These are phyloP conservation scores for Bimuria novae-zelandiae DNA, from an alignment of 2,329 filamentous ascomycete species.

Conservation along the genomic window DNA sequence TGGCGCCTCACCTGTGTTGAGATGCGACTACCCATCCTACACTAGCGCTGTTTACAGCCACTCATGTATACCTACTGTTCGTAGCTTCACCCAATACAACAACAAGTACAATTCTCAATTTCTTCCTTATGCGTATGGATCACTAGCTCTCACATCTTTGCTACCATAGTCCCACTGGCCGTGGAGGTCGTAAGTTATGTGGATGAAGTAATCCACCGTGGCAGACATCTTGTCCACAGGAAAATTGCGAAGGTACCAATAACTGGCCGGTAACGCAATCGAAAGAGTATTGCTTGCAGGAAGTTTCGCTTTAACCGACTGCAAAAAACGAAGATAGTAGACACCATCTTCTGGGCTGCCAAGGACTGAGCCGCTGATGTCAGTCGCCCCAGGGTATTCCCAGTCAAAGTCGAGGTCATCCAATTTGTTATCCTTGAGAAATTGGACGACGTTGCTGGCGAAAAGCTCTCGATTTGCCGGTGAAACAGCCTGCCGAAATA, in stretches of 20 bases:
- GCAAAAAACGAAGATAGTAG: neutral
- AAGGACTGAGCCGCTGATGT: slow-evolving; percentile 35
- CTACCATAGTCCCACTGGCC: slow-evolving; percentile 2
- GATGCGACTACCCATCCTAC: no score
- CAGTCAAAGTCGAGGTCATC: slow-evolving; percentile 52
- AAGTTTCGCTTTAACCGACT: neutral
- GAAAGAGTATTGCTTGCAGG: neutral
- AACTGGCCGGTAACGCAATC: neutral
- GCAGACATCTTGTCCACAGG: neutral
- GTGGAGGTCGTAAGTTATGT: neutral
- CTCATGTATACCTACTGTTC: no score
- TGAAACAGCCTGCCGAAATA: slow-evolving; percentile 45
- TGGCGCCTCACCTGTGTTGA: no score
- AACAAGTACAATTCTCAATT: no score
- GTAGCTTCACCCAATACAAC: no score
- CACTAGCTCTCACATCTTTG: no score
- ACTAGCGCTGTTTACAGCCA: no score
- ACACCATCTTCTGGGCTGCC: neutral
- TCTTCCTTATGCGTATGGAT: no score
- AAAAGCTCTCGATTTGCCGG: slow-evolving; percentile 43
- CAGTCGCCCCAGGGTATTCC: slow-evolving; percentile 47
- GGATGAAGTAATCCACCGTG: neutral
- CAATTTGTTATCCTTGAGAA: slow-evolving; percentile 22
- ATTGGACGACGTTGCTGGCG: slow-evolving; percentile 23
- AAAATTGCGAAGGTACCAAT: neutral